These are phyloP conservation scores for Cytospora piceicola DNA, from an alignment of 2,329 filamentous ascomycete genomes.

Conservation along the genomic window DNA sequence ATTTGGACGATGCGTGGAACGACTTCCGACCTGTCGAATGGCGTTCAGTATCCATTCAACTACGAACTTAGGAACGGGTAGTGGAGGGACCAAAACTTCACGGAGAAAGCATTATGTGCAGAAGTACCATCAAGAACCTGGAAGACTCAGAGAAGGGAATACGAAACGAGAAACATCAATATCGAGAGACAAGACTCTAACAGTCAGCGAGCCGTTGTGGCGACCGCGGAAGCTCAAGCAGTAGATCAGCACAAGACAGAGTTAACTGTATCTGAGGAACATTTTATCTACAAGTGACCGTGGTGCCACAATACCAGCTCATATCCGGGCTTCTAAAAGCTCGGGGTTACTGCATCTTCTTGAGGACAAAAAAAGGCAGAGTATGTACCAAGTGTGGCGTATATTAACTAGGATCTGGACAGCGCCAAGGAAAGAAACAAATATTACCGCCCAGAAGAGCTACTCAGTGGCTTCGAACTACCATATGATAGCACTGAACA, in stretches of 20 bases:
- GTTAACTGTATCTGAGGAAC: background rate
- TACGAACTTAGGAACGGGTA: background rate
- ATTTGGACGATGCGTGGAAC: too few species aligned
- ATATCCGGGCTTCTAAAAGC: background rate
- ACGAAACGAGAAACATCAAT: background rate
- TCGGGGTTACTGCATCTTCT: background rate
- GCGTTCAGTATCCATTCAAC: too few species aligned
- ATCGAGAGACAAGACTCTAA: background rate
- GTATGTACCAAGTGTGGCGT: background rate
- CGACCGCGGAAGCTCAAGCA: background rate
- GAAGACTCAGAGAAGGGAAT: background rate
- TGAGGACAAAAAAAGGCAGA: background rate
- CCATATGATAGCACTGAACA: background rate
- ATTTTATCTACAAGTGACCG: background rate
- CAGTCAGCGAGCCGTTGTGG: background rate
- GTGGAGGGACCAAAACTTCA: background rate
- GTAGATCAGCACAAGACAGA: background rate
- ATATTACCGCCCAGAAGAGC: background rate
- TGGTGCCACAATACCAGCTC: background rate
- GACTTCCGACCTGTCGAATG: too few species aligned
- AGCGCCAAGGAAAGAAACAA: background rate
- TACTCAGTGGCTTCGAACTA: background rate
- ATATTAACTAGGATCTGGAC: background rate
- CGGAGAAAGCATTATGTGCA: background rate
- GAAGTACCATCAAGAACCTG: background rate